Evolutionary conservation across 129 eudicot species (phyloP), one percentile per base, ranked within the genome.

Genomic region (Sambucus nigra): DNA sequence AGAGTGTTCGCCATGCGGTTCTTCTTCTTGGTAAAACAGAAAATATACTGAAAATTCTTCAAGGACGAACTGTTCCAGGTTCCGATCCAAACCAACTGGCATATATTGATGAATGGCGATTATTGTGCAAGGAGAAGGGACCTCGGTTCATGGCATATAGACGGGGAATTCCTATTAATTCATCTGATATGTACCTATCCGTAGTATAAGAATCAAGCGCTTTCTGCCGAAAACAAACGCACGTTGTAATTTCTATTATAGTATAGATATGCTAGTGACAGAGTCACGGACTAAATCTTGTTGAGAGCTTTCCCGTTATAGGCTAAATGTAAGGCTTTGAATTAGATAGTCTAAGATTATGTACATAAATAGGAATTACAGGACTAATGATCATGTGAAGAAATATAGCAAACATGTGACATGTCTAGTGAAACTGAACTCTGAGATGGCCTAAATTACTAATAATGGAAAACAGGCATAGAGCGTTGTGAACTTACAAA

Each of bases 81-180:
- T 65, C 73, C 5, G 71, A 78, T 41, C 79, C 73, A 14, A 74
- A 73, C 9, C 55, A 67, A 35, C 67, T 53, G 46, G 63, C 73
- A 26, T 66, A 66, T 51, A 81, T 86, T 48, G 80, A 81, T 54
- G 64, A 81, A 0, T 86, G 95, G 95, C 69, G 77, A 58, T 40
- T 32, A 18, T 48, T 66, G 56, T 55, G 65, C 57, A 80, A 58
- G 69, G 51, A 47, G 24, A 66, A 66, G 52, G 68, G 52, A 54
- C 18, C 57, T 1, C 16, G 31, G 51, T 9, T 11, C 26, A 25
- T 56, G 1, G 24, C 25, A 10, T 38, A 57, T 29, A 59, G 63
- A 9, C 77, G 66, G 9, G 47, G 55, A 7, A 14, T 63, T 52
- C 26, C 25, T 24, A 62, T 62, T 40, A 55, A 61, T 46, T 66